A percentile compares a stretch with the other conserved stretches of the same genome.
Conservation (phyloP, 495 filamentous ascomycete genomes). For the Penicillium coffeae region DNA sequence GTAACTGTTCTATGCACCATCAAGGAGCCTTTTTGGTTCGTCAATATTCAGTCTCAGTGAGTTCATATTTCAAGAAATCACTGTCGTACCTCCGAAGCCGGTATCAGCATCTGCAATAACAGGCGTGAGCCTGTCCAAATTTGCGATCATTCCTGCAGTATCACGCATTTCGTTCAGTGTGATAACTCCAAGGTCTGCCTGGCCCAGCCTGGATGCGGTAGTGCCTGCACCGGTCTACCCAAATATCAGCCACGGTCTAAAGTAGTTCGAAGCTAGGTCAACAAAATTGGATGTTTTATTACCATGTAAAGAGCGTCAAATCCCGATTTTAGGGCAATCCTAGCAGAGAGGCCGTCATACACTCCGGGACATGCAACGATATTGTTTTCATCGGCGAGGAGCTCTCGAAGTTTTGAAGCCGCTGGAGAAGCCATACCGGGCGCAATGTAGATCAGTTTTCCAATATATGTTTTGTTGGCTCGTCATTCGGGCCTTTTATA, state of each 20-base stretch:
- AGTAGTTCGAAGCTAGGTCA: not conserved
- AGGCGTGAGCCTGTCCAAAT: constrained; percentile 23
- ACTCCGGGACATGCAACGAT: constrained; percentile 52
- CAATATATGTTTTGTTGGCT: not conserved
- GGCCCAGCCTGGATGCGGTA: constrained; percentile 52
- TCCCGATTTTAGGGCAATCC: constrained; percentile 51
- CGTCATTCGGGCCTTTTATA: not conserved
- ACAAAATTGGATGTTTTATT: not conserved
- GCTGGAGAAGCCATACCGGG: not conserved
- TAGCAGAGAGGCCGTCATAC: constrained; percentile 59
- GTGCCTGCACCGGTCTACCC: constrained; percentile 55
- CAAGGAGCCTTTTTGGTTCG: constrained; percentile 15
- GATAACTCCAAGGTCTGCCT: constrained; percentile 55
- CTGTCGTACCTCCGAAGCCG: constrained; percentile 45
- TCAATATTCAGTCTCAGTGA: not conserved
- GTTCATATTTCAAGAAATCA: not conserved
- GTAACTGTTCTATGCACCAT: constrained; percentile 53
- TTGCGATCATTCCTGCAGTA: constrained; percentile 16
- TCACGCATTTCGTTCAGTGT: constrained; percentile 17
- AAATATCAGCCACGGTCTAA: not conserved
- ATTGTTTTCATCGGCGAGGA: constrained; percentile 7
- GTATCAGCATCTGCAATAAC: constrained; percentile 62
- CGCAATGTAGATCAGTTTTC: not conserved
- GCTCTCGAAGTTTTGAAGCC: constrained; percentile 9
- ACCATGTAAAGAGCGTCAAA: constrained; percentile 56